Evolutionary conservation across 768 basidiomycete species (phyloP), one percentile per base, ranked within the genome.

Genomic region (Suillus clintonianus): DNA sequence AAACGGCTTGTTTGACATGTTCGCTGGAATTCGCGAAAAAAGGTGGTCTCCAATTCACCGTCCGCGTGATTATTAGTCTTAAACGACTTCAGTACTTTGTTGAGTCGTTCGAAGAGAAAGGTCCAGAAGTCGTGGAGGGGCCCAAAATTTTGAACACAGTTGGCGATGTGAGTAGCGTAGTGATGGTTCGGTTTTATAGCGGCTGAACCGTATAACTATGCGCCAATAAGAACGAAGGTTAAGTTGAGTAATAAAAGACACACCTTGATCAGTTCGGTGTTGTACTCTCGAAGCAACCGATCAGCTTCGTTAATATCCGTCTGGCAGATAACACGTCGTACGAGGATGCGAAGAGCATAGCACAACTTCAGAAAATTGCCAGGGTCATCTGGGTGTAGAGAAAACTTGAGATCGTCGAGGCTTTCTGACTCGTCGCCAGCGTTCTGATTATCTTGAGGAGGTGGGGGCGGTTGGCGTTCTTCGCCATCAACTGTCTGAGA

Each of bases 71-170:
- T 78, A 43, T 71, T 74, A 0, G 76, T 77, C 37, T 73, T 74
- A 65, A 73, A 78, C 5, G 68, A 67, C 66, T 80, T 80, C 5
- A 80, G 62, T 3, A 79, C 69, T 37, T 76, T 77, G 63, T 80
- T 80, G 1, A 80, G 61, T 0, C 72, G 63, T 48, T 80, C 79
- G 24, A 74, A 76, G 0, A 78, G 67, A 57, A 79, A 80, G 0
- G 70, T 76, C 79, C 78, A 80, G 59, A 79, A 80, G 9, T 70
- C 70, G 34, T 77, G 73, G 0, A 80, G 62, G 4, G 80, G 79
- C 0, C 80, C 77, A 59, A 71, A 80, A 47, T 77, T 72, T 0
- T 64, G 66, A 0, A 76, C 64, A 50, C 64, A 71, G 0, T 64
- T 68, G 0, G 68, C 42, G 0, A 75, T 69, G 47, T 81, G 80